Conservation (phyloP, 176 grass and related monocot genomes). For the Carex kokanica region DNA sequence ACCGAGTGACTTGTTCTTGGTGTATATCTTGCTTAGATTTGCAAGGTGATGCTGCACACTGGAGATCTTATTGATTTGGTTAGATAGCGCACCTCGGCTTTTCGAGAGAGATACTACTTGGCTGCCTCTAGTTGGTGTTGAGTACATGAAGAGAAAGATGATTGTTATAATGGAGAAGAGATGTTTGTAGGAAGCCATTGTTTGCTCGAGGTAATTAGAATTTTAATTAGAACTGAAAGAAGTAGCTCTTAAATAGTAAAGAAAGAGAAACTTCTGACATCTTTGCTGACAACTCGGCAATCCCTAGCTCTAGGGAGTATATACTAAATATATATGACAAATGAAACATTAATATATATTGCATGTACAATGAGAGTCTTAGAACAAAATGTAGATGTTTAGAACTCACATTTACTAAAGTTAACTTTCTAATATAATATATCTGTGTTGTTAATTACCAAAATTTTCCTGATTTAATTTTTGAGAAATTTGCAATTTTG, state of each 20-base stretch:
- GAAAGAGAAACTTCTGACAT: not conserved
- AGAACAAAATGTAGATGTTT: not conserved
- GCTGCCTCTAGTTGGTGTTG: not conserved
- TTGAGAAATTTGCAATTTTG: not conserved
- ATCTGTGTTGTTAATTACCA: not conserved
- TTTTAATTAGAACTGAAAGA: not conserved
- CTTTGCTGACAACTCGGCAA: not conserved
- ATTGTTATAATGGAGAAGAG: not conserved
- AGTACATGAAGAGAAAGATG: not conserved
- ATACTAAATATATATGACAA: not conserved
- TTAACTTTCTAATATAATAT: not conserved
- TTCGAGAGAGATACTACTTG: not conserved
- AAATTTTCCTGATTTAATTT: no score
- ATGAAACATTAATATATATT: not conserved
- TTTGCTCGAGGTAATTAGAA: not conserved
- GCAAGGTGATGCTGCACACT: not conserved
- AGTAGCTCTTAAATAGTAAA: not conserved
- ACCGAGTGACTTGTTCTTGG: not conserved
- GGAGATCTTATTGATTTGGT: not conserved
- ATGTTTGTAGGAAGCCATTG: slow-evolving; percentile 9
- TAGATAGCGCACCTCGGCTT: not conserved
- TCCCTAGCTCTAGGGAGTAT: not conserved
- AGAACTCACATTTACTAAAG: slow-evolving; percentile 11
- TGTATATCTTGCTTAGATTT: slow-evolving; percentile 5
- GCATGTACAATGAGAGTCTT: not conserved